These are phyloP conservation scores for Cordyceps fumosorosea DNA, from an alignment of 2,329 filamentous ascomycete genomes.

Conservation along the genomic window DNA sequence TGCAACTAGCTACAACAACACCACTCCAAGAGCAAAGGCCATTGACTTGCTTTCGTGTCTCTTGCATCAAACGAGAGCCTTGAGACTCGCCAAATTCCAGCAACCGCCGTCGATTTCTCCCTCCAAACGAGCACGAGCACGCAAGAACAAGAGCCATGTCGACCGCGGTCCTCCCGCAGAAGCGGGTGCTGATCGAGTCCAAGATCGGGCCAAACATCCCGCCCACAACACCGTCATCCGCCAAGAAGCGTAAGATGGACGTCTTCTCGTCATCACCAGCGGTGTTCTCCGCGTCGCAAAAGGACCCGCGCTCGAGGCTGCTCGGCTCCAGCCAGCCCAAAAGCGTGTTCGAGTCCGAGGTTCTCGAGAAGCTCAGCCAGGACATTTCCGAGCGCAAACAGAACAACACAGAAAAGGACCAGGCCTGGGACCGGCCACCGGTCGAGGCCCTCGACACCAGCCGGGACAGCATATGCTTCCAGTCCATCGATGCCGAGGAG, in stretches of 20 bases:
- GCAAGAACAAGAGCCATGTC: constrained; percentile 33
- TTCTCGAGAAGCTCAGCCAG: constrained; percentile 92
- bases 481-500: constrained; percentile 93
- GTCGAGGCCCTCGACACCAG: constrained; percentile 46
- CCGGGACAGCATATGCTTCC: constrained; percentile 72
- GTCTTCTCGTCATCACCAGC: constrained; percentile 48
- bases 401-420: constrained; percentile 85
- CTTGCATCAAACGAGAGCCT: not conserved
- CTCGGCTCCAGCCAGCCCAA: constrained; percentile 70
- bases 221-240: constrained; percentile 45
- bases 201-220: constrained; percentile 57
- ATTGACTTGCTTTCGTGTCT: not conserved
- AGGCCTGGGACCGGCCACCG: constrained; percentile 71
- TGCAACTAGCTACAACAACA: not conserved
- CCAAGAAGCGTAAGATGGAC: constrained; percentile 83
- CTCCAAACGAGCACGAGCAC: not conserved
- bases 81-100: not conserved
- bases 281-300: constrained; percentile 56
- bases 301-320: constrained; percentile 53
- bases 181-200: constrained; percentile 65
- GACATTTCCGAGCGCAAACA: constrained; percentile 81
- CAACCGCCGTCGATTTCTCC: not conserved
- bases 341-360: constrained; percentile 88
- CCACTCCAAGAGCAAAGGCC: not conserved
- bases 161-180: constrained; percentile 54